These are phyloP conservation scores for Termitomyces heimii DNA, from an alignment of 768 basidiomycete genomes.

Conservation along the genomic window DNA sequence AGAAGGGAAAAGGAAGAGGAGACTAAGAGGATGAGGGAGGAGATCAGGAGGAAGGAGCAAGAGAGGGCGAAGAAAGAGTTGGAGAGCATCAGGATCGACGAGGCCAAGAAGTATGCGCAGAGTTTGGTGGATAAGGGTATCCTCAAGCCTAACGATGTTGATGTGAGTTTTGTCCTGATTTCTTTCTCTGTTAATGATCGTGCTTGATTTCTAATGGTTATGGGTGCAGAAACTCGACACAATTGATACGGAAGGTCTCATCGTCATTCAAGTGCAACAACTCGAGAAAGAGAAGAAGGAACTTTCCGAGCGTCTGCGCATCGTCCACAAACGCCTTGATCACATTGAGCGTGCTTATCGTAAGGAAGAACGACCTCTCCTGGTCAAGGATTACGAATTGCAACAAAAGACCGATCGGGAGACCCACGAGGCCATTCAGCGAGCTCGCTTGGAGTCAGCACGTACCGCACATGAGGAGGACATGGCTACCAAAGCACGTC, in stretches of 20 bases:
- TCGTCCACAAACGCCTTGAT: constrained; percentile 85
- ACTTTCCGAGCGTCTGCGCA: constrained; percentile 71
- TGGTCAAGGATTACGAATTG: constrained; percentile 77
- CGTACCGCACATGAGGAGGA: constrained; percentile 56
- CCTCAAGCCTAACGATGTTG: constrained; percentile 55
- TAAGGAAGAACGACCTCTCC: constrained; percentile 85
- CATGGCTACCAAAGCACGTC: constrained; percentile 67
- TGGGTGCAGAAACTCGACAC: constrained; percentile 66
- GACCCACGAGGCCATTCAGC: constrained; percentile 60
- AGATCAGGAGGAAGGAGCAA: constrained; percentile 54
- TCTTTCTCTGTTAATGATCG: constrained; percentile 2
- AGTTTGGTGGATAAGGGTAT: constrained; percentile 76
- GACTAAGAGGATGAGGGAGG: constrained; percentile 53
- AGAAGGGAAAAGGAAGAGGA: constrained; percentile 70
- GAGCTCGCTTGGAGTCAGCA: constrained; percentile 49
- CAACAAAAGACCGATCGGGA: constrained; percentile 77
- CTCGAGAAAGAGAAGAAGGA: constrained; percentile 96
- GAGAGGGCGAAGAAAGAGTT: constrained; percentile 69
- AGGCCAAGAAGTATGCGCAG: constrained; percentile 86
- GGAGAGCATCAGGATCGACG: constrained; percentile 71
- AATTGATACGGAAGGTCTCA: constrained; percentile 79
- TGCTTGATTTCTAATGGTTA: neutral
- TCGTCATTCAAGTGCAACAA: constrained; percentile 89
- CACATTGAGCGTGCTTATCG: constrained; percentile 94
- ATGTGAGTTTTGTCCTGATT: constrained; percentile 37